These are phyloP conservation scores for Phoenix dactylifera DNA, from an alignment of 176 grass and related monocot genomes.

Conservation along the genomic window DNA sequence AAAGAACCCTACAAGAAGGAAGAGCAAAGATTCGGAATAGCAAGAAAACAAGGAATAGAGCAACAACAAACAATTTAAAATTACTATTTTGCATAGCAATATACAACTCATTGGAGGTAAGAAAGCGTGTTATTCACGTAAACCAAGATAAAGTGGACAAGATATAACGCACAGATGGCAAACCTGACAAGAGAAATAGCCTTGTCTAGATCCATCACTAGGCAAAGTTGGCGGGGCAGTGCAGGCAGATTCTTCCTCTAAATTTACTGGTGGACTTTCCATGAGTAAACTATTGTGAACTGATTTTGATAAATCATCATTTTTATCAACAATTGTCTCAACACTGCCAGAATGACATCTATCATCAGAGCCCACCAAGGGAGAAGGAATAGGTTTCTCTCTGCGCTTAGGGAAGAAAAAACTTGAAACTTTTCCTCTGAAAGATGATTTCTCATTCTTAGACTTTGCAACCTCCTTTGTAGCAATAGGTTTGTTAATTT, in stretches of 20 bases:
- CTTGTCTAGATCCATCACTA: background rate
- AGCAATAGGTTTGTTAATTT: slow-evolving; percentile 22
- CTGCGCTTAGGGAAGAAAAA: slow-evolving; percentile 74
- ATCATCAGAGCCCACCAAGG: slow-evolving; percentile 19
- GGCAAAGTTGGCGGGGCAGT: background rate
- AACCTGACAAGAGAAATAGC: slow-evolving; percentile 1
- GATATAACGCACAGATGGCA: background rate
- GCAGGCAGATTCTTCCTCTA: background rate
- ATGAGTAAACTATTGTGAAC: slow-evolving; percentile 7
- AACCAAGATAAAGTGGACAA: no score
- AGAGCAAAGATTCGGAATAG: no score
- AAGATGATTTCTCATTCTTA: slow-evolving; percentile 60
- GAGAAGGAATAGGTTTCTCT: slow-evolving; percentile 31
- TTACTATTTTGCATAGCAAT: no score
- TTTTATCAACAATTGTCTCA: background rate
- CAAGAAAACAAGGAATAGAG: no score
- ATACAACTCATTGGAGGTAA: no score
- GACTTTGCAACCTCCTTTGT: slow-evolving; percentile 18
- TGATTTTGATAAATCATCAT: slow-evolving; percentile 12
- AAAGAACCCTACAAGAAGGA: no score
- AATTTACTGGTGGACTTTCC: slow-evolving; percentile 15
- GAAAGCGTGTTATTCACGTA: no score
- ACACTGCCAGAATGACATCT: background rate
- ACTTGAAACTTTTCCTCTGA: slow-evolving; percentile 73
- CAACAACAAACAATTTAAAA: no score